Conservation (phyloP, 306 rosid species). For the Lotus japonicus region DNA sequence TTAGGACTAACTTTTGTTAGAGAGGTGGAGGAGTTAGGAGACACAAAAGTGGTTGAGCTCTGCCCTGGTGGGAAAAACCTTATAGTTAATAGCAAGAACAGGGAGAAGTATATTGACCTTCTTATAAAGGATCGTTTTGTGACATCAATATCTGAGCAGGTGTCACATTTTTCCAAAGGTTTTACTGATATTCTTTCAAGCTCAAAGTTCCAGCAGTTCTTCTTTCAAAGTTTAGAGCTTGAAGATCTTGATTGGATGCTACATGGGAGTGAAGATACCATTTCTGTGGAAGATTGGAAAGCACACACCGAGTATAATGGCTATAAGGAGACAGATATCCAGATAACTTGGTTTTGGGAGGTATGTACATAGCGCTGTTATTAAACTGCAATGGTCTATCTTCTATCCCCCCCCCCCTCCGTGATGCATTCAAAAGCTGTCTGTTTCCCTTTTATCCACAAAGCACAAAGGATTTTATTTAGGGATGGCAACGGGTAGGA, state of each 20-base stretch:
- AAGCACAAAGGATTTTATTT: background rate
- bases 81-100: constrained; percentile 65
- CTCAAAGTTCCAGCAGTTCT: constrained; percentile 31
- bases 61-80: constrained; percentile 59
- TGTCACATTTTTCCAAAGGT: constrained; percentile 67
- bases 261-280: constrained; percentile 61
- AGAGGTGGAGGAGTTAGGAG: constrained; percentile 90
- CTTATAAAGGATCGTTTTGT: constrained; percentile 76
- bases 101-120: constrained; percentile 58
- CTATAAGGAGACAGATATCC: constrained; percentile 77
- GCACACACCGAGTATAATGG: constrained; percentile 83
- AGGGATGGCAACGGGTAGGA: too few relatives aligned
- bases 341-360: constrained; percentile 96
- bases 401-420: background rate
- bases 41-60: constrained; percentile 58
- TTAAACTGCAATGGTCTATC: background rate
- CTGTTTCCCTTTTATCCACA: constrained; percentile 2
- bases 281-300: constrained; percentile 86
- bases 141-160: constrained; percentile 66
- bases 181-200: constrained; percentile 72
- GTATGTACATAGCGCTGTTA: constrained; percentile 37
- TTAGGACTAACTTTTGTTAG: constrained; percentile 84
- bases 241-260: constrained; percentile 97
- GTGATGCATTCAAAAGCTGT: background rate
- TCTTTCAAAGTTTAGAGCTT: constrained; percentile 64